Conservation (phyloP, 2,329 filamentous ascomycete genomes). For the Colletotrichum sp. region DNA sequence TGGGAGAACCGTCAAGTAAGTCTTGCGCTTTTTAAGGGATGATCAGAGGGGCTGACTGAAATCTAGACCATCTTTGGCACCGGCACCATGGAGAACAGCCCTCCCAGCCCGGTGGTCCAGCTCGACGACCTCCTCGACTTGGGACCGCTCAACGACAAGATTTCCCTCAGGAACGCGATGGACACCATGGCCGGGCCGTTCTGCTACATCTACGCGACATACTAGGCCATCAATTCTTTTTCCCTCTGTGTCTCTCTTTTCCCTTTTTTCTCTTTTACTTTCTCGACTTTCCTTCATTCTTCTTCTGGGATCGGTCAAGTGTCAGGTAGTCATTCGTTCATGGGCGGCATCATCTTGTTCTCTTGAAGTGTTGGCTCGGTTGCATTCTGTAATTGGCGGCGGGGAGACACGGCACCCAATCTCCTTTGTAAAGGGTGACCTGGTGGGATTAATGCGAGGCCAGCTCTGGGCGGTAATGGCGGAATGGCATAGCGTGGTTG, state of each 20-base stretch:
- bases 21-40: not conserved
- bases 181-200: constrained; percentile 45
- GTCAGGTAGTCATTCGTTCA: not conserved
- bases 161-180: constrained; percentile 38
- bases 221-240: not conserved
- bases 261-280: accelerated
- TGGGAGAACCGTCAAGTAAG: constrained; percentile 37
- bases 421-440: not conserved
- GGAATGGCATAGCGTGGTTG: not conserved
- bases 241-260: not conserved
- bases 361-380: not conserved
- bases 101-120: constrained; percentile 44
- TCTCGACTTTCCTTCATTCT: not conserved
- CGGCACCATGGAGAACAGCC: constrained; percentile 43
- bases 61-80: constrained; percentile 39
- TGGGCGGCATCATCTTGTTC: not conserved
- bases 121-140: constrained; percentile 41
- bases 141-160: constrained; percentile 34
- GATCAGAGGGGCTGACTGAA: not conserved
- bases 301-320: not conserved
- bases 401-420: not conserved
- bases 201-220: constrained; percentile 45
- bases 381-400: not conserved
- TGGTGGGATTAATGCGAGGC: not conserved
- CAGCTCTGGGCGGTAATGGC: not conserved